Evolutionary conservation across 257 asterid species (phyloP), one percentile per base, ranked within the genome.

Genomic region (Nicotiana sylvestris): DNA sequence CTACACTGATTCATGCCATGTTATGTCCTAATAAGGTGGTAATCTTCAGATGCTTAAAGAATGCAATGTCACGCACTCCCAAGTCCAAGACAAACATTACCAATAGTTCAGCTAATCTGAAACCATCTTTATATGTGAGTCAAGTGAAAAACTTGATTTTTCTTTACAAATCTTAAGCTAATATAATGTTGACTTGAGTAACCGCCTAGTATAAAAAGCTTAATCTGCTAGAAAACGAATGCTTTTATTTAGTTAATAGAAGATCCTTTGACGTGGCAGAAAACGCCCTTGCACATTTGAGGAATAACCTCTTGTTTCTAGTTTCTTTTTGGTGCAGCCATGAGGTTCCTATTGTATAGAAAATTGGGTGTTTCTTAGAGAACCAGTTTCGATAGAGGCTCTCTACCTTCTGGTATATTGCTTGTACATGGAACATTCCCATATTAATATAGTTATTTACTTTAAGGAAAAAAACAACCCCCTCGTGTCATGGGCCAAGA

Each of bases 321-420:
- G 80, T 76, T 74, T 29, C 80, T 49, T 76, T 51, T 27, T 15
- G 46, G 46, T 15, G 80, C 64, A 27, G 16, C 64, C 39, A 51
- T 76, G 80, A 16, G 64, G 29, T 27, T 76, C 64, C 80, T 76
- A 76, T 76, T 51, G 12, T 76, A 21, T 25, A 76, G 64, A 57
- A 57, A 18, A 74, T 51, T 51, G 62, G 12, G 9, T 76, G 33
- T 51, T 72, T 25, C 61, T 72, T 30, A 72, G 25, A 17, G 61
- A 72, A 49, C 79, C 61, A 46, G 25, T 27, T 74, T 29, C 16
- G 39, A 76, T 27, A 61, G 16, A 51, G 29, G 62, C 64, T 27
- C 27, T 76, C 43, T 15, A 51, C 33, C 0, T 76, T 15, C 29
- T 76, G 43, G 29, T 27, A 13, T 74, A 43, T 49, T 6, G 62